Evolutionary conservation across 495 filamentous ascomycete species (phyloP).

Genomic region (Penicillium daleae): DNA sequence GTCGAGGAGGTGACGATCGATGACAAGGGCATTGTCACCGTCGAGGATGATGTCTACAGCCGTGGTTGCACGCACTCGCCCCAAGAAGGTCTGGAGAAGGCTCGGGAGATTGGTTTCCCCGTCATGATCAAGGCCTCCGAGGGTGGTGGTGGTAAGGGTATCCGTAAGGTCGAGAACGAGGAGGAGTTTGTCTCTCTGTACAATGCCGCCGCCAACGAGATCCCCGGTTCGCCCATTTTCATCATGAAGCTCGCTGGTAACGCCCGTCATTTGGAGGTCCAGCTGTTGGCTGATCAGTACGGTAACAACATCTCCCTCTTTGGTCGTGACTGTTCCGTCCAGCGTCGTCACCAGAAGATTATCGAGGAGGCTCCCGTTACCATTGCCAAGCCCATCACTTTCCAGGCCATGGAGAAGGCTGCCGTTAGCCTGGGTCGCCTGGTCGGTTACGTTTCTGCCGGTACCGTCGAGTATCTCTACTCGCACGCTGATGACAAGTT

Average conservation of each 20-base stretch:
- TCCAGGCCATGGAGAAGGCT: constrained; percentile 94
- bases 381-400: constrained; percentile 84
- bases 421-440: constrained; percentile 91
- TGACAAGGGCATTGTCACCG: constrained; percentile 85
- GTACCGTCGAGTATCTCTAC: constrained; percentile 99
- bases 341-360: constrained; percentile 99
- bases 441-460: constrained; percentile 97
- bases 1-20: constrained; percentile 82
- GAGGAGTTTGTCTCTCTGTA: constrained; percentile 84
- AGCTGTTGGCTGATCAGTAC: constrained; percentile 97
- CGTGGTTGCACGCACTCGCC: constrained; percentile 88
- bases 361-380: constrained; percentile 99
- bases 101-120: constrained; percentile 91
- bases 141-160: constrained; percentile 99
- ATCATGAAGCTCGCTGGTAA: constrained; percentile 99
- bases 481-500: constrained; percentile 98
- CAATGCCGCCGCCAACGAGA: constrained; percentile 94
- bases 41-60: constrained; percentile 81
- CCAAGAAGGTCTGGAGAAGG: constrained; percentile 85
- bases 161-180: constrained; percentile 89
- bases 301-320: constrained; percentile 99
- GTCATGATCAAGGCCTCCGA: constrained; percentile 99
- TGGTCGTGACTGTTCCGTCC: constrained; percentile 97
- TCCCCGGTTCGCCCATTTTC: constrained; percentile 99
- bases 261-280: constrained; percentile 95